Evolutionary conservation across 2,329 filamentous ascomycete species (phyloP), one percentile per base, ranked within the genome.

Genomic region (Chrysoporthe deuterocubensis): DNA sequence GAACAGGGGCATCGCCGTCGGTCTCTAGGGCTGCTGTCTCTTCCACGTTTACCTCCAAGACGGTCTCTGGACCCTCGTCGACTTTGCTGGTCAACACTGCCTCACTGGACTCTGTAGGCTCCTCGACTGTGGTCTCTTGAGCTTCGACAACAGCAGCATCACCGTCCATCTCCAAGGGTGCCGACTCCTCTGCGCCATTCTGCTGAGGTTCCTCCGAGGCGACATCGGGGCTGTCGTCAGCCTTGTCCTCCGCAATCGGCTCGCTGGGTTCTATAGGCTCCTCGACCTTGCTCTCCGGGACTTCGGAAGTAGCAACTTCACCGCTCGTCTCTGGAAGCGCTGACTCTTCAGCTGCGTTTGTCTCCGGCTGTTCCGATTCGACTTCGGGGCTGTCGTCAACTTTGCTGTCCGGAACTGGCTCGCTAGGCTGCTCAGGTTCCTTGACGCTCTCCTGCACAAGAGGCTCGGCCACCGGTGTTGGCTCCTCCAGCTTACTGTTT

Each of bases 391-490:
- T 50, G 54, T 18, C 11, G 43, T 8, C 40, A 21, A 48, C 40
- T 32, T 62, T 65, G n/a, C 43, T 56, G 54, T 59, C 52, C 60
- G 56, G 37, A 5, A 9, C 46, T 34, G 37, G 42, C 52, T 67
- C 37, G 9, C 43, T 21, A 18, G 13, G 21, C 46, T 56, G n/a
- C 26, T 64, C 66, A 37, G 46, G 48, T 18, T 71, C 65, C 9
- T 61, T 44, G 37, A 59, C 21, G 32, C 65, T 66, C 7, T 43
- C 66, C 16, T 66, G 48, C n/a, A 46, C 65, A 0, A 62, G n/a
- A 37, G 60, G 37, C 40, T 65, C 64, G 13, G 46, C 18, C 43
- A 43, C 42, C 7, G 52, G 40, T 16, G 57, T 34, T 1, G 61
- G 14, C 58, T 67, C 50, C 48, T 57, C 42, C 46, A 56, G 43